Evolutionary conservation across 176 grass and related monocot genomes (phyloP).

Genomic region (Triticum aestivum): IWGSC_CS_RefSeq_v2.1 NC_057798.1:221302647-221303146

Average conservation of each 20-base stretch:
- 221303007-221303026: background rate
- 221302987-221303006: background rate
- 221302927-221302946: slow-evolving; percentile 84
- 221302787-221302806: slow-evolving; percentile 99
- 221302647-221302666: slow-evolving; percentile 76
- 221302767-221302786: slow-evolving; percentile 58
- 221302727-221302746: background rate
- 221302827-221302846: slow-evolving; percentile 95
- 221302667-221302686: slow-evolving; percentile 72
- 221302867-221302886: slow-evolving; percentile 96
- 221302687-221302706: slow-evolving; percentile 39
- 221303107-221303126: slow-evolving; percentile 96
- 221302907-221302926: slow-evolving; percentile 99
- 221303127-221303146: slow-evolving; percentile 97
- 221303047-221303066: slow-evolving; percentile 86
- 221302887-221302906: slow-evolving; percentile 95
- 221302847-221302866: slow-evolving; percentile 99
- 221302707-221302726: background rate
- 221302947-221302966: slow-evolving; percentile 13
- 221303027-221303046: background rate
- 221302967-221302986: slow-evolving; percentile 19
- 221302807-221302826: slow-evolving; percentile 79
- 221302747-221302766: background rate
- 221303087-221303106: slow-evolving; percentile 88
- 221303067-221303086: slow-evolving; percentile 91